A percentile compares a stretch with the other conserved stretches of the same genome.
Evolutionary conservation across 2,329 filamentous ascomycete genomes (phyloP).

Genomic region (Myriosclerotinia duriaeana): DNA sequence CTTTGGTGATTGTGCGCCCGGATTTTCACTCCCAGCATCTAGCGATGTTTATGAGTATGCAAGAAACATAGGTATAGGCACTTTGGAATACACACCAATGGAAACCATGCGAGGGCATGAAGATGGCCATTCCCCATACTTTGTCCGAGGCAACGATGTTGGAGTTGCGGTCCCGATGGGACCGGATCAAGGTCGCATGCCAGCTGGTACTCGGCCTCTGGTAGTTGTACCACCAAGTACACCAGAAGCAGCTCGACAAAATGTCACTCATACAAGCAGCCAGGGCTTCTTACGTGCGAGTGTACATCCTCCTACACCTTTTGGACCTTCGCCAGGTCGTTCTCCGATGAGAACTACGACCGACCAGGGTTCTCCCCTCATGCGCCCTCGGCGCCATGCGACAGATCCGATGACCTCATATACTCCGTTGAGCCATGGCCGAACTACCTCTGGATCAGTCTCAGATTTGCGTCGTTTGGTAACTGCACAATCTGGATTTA

Average conservation of each 20-base stretch:
- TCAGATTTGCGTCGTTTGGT: constrained; percentile 8
- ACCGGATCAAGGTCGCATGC: neutral
- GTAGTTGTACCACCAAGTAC: neutral
- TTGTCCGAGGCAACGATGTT: neutral
- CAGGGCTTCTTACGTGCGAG: neutral
- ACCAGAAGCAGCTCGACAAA: neutral
- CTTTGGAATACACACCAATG: no score
- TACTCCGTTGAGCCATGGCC: neutral
- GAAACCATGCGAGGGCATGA: neutral
- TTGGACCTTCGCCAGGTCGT: neutral
- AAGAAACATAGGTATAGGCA: no score
- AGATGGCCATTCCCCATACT: neutral
- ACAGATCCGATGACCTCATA: neutral
- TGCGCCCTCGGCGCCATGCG: constrained; percentile 3
- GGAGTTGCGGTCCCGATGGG: neutral
- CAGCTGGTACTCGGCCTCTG: neutral
- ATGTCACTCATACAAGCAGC: no score
- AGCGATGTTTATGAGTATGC: no score
- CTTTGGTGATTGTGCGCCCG: no score
- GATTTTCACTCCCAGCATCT: no score
- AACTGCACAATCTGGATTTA: neutral
- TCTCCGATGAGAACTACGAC: constrained; percentile 13
- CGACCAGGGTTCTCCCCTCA: constrained; percentile 15
- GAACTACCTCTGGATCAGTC: neutral
- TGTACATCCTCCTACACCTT: neutral